phyloP scores from a whole-genome alignment of 2,329 filamentous ascomycete species.

The Cladophialophora yegresii region DNA sequence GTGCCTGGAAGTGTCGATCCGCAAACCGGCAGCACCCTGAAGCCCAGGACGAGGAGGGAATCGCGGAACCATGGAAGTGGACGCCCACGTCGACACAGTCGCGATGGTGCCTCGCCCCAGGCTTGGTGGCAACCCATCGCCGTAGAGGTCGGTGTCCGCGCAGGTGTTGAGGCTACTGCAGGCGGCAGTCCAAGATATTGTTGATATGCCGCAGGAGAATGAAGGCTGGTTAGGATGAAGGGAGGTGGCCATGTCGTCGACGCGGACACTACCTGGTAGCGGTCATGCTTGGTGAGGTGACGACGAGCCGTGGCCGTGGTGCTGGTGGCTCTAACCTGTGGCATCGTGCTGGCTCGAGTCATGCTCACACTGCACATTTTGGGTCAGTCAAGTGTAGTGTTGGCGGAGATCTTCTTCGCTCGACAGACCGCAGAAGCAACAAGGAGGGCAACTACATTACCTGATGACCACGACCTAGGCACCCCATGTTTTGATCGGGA shows the following conservation, averaged over 20 bases:
- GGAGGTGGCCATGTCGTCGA: neutral
- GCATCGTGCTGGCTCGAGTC: neutral
- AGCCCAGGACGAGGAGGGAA: neutral
- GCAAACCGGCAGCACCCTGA: neutral
- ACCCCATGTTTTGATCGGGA: neutral
- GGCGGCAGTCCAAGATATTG: neutral
- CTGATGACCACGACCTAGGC: neutral
- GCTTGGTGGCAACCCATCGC: neutral
- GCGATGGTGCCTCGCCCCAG: neutral
- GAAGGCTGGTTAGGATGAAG: neutral
- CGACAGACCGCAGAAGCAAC: neutral
- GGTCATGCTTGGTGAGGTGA: neutral
- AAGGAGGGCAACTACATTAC: neutral
- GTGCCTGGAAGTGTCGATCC: neutral
- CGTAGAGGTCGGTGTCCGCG: neutral
- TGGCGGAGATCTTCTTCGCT: neutral
- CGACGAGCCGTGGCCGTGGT: neutral
- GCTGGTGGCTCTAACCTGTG: neutral
- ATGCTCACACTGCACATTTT: neutral
- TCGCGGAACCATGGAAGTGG: constrained; percentile 1
- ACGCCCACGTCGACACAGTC: neutral
- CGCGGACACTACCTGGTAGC: neutral
- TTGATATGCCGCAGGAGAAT: neutral
- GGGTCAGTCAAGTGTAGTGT: neutral
- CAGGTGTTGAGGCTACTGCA: neutral